A percentile compares a stretch with the other conserved stretches of the same genome.
phyloP scores from a whole-genome alignment of 1,139 yeast species.

The Groenewaldozyma auringiensis region DNA sequence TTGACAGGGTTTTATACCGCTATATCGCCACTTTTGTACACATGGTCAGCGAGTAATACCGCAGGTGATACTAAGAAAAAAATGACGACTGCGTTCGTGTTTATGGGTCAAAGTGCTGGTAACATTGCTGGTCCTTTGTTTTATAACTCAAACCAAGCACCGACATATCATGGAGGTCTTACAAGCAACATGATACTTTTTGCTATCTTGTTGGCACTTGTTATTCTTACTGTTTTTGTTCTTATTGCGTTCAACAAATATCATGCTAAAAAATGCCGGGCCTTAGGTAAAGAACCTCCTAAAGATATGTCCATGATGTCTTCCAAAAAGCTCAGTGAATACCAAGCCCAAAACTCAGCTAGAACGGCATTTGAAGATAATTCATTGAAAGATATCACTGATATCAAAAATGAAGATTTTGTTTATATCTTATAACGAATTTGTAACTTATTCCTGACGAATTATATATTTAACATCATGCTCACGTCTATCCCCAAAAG shows the following conservation, averaged over 20 bases:
- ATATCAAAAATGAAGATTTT: slow-evolving; percentile 9
- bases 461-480: too few species aligned
- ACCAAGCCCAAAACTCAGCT: neutral
- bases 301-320: slow-evolving; percentile 11
- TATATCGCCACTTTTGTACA: slow-evolving; percentile 39
- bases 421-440: slow-evolving; percentile 5
- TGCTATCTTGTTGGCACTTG: slow-evolving; percentile 6
- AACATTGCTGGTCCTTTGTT: slow-evolving; percentile 64
- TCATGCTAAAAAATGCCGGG: slow-evolving; percentile 9
- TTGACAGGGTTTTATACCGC: slow-evolving; percentile 33
- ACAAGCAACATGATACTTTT: slow-evolving; percentile 11
- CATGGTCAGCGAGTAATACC: slow-evolving; percentile 32
- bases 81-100: neutral
- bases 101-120: slow-evolving; percentile 54
- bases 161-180: slow-evolving; percentile 41
- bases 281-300: slow-evolving; percentile 11
- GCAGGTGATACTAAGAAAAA: slow-evolving; percentile 50
- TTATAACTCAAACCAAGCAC: slow-evolving; percentile 45
- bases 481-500: too few species aligned
- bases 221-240: neutral
- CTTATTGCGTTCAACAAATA: slow-evolving; percentile 7
- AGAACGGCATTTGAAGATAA: slow-evolving; percentile 6
- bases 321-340: slow-evolving; percentile 1
- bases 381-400: slow-evolving; percentile 9
- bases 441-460: neutral